Evolutionary conservation across 139 green algal species (phyloP).

Genomic region (Microglena sp.): DNA sequence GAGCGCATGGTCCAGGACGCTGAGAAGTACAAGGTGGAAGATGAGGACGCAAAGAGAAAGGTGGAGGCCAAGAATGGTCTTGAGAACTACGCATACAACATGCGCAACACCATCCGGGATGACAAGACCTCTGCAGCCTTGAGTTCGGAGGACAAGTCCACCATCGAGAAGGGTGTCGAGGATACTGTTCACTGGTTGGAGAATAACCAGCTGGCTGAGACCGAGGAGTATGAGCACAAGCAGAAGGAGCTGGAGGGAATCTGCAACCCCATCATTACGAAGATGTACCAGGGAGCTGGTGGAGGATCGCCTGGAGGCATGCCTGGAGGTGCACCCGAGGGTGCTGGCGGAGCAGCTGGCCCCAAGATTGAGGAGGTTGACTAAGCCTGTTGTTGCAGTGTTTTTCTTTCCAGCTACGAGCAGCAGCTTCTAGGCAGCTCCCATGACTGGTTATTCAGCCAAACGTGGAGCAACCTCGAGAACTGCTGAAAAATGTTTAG

Average conservation of each 20-base stretch:
- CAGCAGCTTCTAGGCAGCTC: no score
- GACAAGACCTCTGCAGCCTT: slow-evolving; percentile 57
- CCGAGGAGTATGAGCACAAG: slow-evolving; percentile 96
- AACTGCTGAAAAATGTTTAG: no score
- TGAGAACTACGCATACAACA: slow-evolving; percentile 90
- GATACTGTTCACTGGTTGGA: slow-evolving; percentile 87
- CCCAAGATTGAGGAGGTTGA: slow-evolving; percentile 84
- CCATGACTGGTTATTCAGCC: no score
- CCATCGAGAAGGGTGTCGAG: slow-evolving; percentile 74
- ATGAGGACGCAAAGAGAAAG: slow-evolving; percentile 82
- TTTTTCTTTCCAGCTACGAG: no score
- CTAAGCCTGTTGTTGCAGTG: no score
- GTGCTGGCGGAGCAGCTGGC: slow-evolving; percentile 20
- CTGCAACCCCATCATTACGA: slow-evolving; percentile 85
- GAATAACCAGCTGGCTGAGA: slow-evolving; percentile 87
- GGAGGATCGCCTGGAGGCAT: slow-evolving; percentile 14
- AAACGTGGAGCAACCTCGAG: no score
- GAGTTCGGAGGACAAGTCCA: slow-evolving; percentile 29
- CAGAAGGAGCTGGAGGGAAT: slow-evolving; percentile 92
- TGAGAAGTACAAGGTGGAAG: slow-evolving; percentile 98
- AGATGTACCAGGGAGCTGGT: slow-evolving; percentile 55
- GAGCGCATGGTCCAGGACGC: slow-evolving; percentile 93
- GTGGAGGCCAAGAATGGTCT: slow-evolving; percentile 90
- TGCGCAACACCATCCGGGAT: slow-evolving; percentile 91
- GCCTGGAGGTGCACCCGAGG: slow-evolving; percentile 23